Evolutionary conservation across 805 yeast genomes (phyloP).

Genomic region (Saccharomycopsis selenospora): DNA sequence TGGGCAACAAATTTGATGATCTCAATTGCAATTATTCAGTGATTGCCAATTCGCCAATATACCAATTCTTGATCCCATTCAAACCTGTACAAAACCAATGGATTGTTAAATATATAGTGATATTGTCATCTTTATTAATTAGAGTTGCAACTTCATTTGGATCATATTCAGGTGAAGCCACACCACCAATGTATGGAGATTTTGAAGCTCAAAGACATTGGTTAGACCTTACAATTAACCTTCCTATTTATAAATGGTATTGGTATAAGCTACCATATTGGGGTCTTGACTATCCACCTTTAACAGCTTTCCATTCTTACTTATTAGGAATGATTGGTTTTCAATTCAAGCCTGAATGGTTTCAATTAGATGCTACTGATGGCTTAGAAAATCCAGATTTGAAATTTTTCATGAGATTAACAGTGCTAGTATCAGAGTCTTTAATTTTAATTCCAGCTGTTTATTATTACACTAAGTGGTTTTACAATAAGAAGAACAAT

Average conservation of each 20-base stretch:
- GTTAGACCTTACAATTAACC: constrained; percentile 81
- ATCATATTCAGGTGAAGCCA: constrained; percentile 64
- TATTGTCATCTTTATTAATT: constrained; percentile 65
- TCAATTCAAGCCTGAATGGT: constrained; percentile 59
- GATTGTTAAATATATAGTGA: constrained; percentile 75
- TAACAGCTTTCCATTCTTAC: constrained; percentile 91
- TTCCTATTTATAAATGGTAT: constrained; percentile 79
- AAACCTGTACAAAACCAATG: constrained; percentile 81
- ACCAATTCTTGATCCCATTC: constrained; percentile 72
- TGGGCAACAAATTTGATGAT: neutral
- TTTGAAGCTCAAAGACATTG: constrained; percentile 98
- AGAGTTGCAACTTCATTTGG: constrained; percentile 87
- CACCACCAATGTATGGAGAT: constrained; percentile 85
- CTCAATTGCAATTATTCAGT: constrained; percentile 1
- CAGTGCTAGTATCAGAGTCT: constrained; percentile 71
- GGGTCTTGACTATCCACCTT: constrained; percentile 97
- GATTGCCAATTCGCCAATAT: constrained; percentile 48
- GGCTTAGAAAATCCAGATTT: constrained; percentile 64
- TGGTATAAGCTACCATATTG: constrained; percentile 84
- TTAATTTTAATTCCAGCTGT: constrained; percentile 75
- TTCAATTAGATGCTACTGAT: constrained; percentile 61
- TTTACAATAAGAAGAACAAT: constrained; percentile 47
- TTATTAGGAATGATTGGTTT: constrained; percentile 65
- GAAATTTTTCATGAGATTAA: constrained; percentile 78
- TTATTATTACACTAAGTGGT: constrained; percentile 59